phyloP scores from a whole-genome alignment of 805 yeast species.

The Grigorovia jiainica region DNA sequence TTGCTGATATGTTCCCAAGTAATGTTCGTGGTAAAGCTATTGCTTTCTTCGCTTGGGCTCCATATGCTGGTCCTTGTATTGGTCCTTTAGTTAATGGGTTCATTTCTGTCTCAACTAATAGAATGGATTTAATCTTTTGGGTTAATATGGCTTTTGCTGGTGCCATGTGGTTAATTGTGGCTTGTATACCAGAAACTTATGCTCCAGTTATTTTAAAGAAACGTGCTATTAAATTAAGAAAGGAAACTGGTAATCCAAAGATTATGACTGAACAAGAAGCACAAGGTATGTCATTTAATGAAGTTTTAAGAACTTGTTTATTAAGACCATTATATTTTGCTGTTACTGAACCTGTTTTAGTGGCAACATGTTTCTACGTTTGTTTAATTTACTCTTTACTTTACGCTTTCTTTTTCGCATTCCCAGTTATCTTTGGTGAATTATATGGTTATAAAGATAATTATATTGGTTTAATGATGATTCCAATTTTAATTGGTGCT shows the following conservation, averaged over 20 bases:
- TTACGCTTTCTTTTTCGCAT: constrained; percentile 91
- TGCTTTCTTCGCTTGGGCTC: constrained; percentile 85
- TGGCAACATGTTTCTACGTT: constrained; percentile 74
- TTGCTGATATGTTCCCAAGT: constrained; percentile 80
- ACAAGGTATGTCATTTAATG: constrained; percentile 56
- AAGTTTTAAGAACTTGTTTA: constrained; percentile 63
- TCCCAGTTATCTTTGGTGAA: constrained; percentile 77
- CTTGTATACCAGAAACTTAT: constrained; percentile 79
- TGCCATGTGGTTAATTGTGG: constrained; percentile 58
- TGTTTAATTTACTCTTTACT: constrained; percentile 83
- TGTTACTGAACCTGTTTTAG: constrained; percentile 76
- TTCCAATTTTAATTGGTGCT: constrained; percentile 88
- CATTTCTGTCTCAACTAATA: constrained; percentile 59
- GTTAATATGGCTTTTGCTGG: constrained; percentile 91
- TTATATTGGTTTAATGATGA: constrained; percentile 74
- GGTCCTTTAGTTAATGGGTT: constrained; percentile 88
- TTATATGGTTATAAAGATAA: constrained; percentile 73
- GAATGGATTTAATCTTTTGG: constrained; percentile 73
- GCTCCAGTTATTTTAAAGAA: constrained; percentile 69
- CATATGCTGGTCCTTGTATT: constrained; percentile 85
- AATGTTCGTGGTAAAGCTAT: constrained; percentile 81
- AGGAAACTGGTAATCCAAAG: constrained; percentile 70
- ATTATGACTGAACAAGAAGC: constrained; percentile 94
- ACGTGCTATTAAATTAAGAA: constrained; percentile 58
- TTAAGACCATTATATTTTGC: constrained; percentile 73